phyloP scores from a whole-genome alignment of 2,329 filamentous ascomycete genomes.

The Penicillium brevicompactum region DNA sequence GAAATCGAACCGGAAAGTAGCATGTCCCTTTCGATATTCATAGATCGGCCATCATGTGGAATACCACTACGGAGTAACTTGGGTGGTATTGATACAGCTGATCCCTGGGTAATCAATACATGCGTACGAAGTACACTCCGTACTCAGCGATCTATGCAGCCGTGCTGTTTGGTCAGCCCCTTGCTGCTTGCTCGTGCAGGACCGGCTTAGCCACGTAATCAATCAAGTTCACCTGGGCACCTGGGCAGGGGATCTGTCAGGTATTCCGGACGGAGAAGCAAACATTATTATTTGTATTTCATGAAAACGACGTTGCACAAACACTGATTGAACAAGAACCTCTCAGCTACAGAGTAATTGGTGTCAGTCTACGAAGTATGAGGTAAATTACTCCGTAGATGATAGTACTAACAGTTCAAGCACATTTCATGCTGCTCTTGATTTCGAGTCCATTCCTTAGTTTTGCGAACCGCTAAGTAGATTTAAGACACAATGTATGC shows the following conservation, averaged over 20 bases:
- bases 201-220: not conserved
- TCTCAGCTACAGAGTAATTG: no score
- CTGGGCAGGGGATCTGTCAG: no score
- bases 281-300: not conserved
- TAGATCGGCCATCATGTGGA: not conserved
- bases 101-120: not conserved
- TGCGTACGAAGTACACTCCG: not conserved
- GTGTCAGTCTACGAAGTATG: no score
- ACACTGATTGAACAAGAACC: not conserved
- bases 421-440: no score
- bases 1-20: not conserved
- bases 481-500: not conserved
- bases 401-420: no score
- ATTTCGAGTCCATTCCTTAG: no score
- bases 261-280: not conserved
- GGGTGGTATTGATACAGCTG: not conserved
- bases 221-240: not conserved
- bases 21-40: not conserved
- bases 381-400: no score
- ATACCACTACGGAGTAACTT: not conserved
- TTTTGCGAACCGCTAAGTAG: no score
- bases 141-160: not conserved
- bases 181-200: not conserved
- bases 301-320: not conserved
- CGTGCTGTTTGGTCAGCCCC: not conserved